Conservation (phyloP, 2,329 filamentous ascomycete species). For the Cordyceps pruinosa region DNA sequence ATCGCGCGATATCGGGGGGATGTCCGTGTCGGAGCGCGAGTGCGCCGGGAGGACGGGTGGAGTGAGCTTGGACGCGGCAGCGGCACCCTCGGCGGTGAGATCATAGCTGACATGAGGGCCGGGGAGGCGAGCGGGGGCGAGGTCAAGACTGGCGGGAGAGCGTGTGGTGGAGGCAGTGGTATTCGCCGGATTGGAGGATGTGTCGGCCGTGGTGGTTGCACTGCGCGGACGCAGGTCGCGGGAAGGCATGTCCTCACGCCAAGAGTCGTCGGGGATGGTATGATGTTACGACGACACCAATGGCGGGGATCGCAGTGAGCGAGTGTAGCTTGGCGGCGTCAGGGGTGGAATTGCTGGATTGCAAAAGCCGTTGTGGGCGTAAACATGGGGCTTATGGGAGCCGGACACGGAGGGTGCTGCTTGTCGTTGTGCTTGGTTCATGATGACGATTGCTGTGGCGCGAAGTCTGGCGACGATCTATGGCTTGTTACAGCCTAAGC, state of each 20-base stretch:
- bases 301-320: not conserved
- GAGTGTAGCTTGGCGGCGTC: not conserved
- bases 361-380: not conserved
- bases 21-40: not conserved
- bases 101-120: conserved; percentile 8
- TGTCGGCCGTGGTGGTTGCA: not conserved
- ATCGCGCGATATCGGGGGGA: not conserved
- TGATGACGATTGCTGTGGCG: not conserved
- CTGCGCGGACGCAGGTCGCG: not conserved
- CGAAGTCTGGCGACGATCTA: not conserved
- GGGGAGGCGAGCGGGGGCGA: not conserved
- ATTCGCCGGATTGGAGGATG: too few species aligned
- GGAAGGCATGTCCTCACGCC: not conserved
- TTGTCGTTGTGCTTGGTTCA: not conserved
- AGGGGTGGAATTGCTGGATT: not conserved
- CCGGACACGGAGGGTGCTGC: not conserved
- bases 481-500: not conserved
- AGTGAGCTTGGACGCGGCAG: not conserved
- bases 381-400: not conserved
- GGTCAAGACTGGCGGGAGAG: not conserved
- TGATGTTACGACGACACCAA: not conserved
- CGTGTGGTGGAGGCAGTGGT: too few species aligned
- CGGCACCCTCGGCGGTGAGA: not conserved
- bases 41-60: not conserved
- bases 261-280: not conserved